These are phyloP conservation scores for Chaetomium globosum DNA, from an alignment of 2,329 filamentous ascomycete genomes.

Conservation along the genomic window DNA sequence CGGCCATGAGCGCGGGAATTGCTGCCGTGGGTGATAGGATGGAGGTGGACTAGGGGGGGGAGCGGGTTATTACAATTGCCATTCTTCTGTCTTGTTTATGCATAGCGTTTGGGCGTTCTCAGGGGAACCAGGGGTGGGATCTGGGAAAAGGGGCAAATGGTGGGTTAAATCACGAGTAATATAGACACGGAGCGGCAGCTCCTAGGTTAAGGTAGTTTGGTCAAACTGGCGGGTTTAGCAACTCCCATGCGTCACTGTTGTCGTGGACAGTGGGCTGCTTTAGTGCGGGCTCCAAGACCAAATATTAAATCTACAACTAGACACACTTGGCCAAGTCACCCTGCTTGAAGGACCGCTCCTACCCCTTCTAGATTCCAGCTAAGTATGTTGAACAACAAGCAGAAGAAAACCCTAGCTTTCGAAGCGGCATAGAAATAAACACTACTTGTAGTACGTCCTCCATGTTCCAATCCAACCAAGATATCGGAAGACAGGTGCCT, in stretches of 20 bases:
- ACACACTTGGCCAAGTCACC: background rate
- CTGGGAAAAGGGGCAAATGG: constrained; percentile 7
- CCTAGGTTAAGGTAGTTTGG: background rate
- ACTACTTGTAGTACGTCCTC: background rate
- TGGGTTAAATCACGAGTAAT: background rate
- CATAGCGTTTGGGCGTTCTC: constrained; percentile 43
- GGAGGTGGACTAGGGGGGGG: constrained; percentile 49
- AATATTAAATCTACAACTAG: constrained; percentile 1
- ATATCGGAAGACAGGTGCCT: background rate
- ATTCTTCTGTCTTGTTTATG: constrained; percentile 23
- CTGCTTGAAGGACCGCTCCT: background rate
- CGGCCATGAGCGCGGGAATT: constrained; percentile 40
- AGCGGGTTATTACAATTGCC: background rate
- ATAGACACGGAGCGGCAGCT: background rate
- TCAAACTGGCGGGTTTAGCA: background rate
- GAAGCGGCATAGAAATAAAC: background rate
- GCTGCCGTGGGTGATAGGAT: constrained; percentile 45
- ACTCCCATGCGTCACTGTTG: background rate
- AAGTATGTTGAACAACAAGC: background rate
- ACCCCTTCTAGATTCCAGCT: constrained; percentile 9
- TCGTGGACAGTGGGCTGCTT: background rate
- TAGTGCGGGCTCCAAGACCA: background rate
- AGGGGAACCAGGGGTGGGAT: background rate
- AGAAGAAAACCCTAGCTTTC: background rate
- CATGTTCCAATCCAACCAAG: background rate